Evolutionary conservation across 495 filamentous ascomycete genomes (phyloP), one percentile per base, ranked within the genome.

Genomic region (Aspergillus saccharolyticus): DNA sequence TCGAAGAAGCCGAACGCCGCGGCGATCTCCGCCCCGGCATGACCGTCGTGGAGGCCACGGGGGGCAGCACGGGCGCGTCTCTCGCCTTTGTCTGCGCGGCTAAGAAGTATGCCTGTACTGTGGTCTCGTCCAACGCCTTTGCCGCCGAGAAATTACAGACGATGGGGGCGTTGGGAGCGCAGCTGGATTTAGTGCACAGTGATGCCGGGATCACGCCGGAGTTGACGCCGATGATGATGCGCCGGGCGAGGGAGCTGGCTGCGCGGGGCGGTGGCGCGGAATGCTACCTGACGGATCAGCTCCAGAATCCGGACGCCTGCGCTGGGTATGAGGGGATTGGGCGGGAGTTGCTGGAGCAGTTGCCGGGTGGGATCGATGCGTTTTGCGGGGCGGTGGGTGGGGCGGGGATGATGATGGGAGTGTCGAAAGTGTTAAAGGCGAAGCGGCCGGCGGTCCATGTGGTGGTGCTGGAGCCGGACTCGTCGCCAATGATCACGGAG

Each of bases 41-140:
- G 53, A 60, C 51, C 0, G 46, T 63, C 1, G 61, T 63, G 15
- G 61, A 63, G 56, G 57, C 57, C 19, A 60, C 57, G 10, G 61
- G 61, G 17, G 61, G 61, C 20, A 60, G 57, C 44, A 63, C 57
- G 10, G 61, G 57, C 9, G 54, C 54, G 22, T 54, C 57, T 1
- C 45, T 63, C 15, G 61, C 61, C 2, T 58, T 60, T 10, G 46
- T 63, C 33, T 63, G 61, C 30, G 54, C 61, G 0, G 44, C 52
- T 0, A 63, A 57, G 21, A 47, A 46, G 39, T 60, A 63, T 24
- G 18, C 46, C 1, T 60, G 57, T 46, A 30, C 19, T 0, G 54
- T 63, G 9, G 50, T 60, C 14, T 57, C 57, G 3, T 63, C 61
- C 1, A 30, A 63, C 51, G 54, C 54, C 6, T 63, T 63, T 33